Evolutionary conservation across 225 moss, liverwort and hornwort genomes (phyloP), one percentile per base, ranked within the genome.

Genomic region (Physcomitrellopsis africana): DNA sequence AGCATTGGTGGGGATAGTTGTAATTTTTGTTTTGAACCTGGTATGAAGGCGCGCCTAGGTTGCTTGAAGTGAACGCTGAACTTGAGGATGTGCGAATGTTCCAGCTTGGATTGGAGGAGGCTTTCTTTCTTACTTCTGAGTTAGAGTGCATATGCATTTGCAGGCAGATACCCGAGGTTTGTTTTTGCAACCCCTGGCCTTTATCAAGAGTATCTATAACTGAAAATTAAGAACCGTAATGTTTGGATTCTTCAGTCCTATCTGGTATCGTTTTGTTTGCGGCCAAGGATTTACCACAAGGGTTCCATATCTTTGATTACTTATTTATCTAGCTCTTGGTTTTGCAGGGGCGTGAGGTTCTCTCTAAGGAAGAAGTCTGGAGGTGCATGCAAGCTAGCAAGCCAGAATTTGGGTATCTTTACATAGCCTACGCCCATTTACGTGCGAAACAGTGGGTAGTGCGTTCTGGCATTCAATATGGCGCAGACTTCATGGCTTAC

Each of bases 401-500:
- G 9, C 69, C 74, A 52, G 79, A 92, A 18, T 90, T 99, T 60
- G 76, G 81, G 48, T 82, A 84, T 12, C 52, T 82, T 32, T 95
- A 93, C 16, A 77, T 84, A 53, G 94, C 93, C 29, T 99, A 92
- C 72, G 86, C 91, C 52, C 84, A 99, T 80, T 78, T 99, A 11
- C 93, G 97, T 55, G 79, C 71, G 8, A 92, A 83, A 66, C 65
- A 89, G 63, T 99, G 97, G 97, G 97, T 95, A 60, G 88, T 99
- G 68, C 87, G 89, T 23, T 80, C 92, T 60, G 97, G 97, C 80
- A 91, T 93, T 80, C 95, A 99, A 75, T 99, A 82, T 79, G 95
- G 97, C 60, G 97, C 95, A 54, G 93, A 99, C 64, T 99, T 95
- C 71, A 87, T 99, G 94, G 97, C 93, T 4, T 99, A 99, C 76